These are phyloP conservation scores for Citrus medica DNA, from an alignment of 345 rosid species.

Conservation along the genomic window DNA sequence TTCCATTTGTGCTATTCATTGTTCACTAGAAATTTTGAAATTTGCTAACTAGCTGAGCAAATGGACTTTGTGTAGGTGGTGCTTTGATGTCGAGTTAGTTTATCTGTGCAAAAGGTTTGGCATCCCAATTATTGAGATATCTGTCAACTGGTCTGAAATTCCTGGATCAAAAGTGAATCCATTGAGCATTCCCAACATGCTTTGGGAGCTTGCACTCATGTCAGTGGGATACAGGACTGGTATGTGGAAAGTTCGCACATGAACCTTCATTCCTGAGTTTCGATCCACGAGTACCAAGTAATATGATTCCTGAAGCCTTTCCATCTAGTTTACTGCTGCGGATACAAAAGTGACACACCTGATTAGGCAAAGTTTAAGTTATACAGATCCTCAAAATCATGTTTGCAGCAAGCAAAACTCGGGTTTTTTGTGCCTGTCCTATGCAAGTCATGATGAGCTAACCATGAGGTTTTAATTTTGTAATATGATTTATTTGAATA, in stretches of 20 bases:
- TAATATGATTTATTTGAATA: not conserved
- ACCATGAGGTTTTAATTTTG: not conserved
- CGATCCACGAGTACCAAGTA: not conserved
- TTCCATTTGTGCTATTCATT: not conserved
- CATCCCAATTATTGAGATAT: constrained; percentile 75
- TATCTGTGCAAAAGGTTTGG: constrained; percentile 78
- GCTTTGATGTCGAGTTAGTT: constrained; percentile 95
- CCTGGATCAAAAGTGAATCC: constrained; percentile 95
- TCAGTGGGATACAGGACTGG: constrained; percentile 82
- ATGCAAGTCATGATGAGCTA: not conserved
- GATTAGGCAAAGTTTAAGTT: constrained; percentile 3
- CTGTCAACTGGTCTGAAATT: constrained; percentile 93
- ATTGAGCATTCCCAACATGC: constrained; percentile 92
- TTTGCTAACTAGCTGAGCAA: not conserved
- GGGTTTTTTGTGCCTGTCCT: not conserved
- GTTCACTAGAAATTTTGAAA: not conserved
- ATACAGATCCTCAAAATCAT: not conserved
- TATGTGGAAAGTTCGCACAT: constrained; percentile 61
- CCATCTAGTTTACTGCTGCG: not conserved
- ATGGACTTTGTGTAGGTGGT: constrained; percentile 68
- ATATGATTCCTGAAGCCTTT: not conserved
- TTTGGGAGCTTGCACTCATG: constrained; percentile 95
- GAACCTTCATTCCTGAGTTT: constrained; percentile 14
- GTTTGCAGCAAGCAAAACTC: constrained; percentile 1
- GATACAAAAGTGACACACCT: not conserved